A percentile compares a stretch with the other conserved stretches of the same genome.
phyloP scores from a whole-genome alignment of 2,329 filamentous ascomycete species.

The Microcera coccophila region DNA sequence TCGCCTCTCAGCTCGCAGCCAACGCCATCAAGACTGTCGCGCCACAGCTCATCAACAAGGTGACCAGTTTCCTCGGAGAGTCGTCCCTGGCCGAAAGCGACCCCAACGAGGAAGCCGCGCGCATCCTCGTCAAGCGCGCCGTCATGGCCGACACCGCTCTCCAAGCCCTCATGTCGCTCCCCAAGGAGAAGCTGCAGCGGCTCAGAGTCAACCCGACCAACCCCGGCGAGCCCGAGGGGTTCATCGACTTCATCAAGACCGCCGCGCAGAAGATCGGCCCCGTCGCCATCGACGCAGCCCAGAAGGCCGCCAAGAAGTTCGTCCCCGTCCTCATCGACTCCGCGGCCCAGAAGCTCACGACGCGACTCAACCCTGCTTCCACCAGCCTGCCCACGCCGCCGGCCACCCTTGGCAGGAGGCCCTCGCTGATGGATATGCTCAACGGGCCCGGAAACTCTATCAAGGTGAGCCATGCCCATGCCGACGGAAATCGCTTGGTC shows the following conservation, averaged over 20 bases:
- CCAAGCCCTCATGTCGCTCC: conserved; percentile 10
- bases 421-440: background rate
- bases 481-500: no score
- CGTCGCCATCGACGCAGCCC: background rate
- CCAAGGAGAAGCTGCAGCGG: conserved; percentile 2
- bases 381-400: background rate
- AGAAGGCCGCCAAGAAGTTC: background rate
- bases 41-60: background rate
- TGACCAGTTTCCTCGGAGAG: background rate
- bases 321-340: background rate
- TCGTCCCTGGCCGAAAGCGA: background rate
- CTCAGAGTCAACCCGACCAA: conserved; percentile 1
- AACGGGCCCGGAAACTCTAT: background rate
- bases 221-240: conserved; percentile 3
- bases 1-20: conserved; percentile 1
- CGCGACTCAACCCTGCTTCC: background rate
- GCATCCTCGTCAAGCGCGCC: conserved; percentile 14
- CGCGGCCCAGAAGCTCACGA: background rate
- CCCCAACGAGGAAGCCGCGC: conserved; percentile 7
- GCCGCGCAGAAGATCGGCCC: conserved; percentile 3
- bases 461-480: background rate
- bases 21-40: background rate
- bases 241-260: conserved; percentile 7
- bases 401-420: background rate
- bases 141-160: conserved; percentile 13